A percentile compares a stretch with the other conserved stretches of the same genome.
Conservation (phyloP, 169 alveolate genomes). For the Babesia sp. region DNA sequence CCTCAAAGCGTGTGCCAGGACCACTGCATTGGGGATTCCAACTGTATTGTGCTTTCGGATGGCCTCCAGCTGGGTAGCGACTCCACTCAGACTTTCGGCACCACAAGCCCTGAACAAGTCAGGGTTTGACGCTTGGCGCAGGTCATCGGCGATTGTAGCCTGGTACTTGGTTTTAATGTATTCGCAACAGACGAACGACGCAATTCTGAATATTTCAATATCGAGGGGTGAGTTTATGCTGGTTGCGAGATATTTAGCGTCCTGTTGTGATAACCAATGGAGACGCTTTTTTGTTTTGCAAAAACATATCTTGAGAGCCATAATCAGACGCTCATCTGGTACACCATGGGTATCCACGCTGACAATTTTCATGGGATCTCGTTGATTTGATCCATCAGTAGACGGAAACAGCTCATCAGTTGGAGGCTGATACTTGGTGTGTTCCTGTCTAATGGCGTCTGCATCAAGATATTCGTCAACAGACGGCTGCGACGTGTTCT, state of each 20-base stretch:
- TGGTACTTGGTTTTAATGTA: conserved; percentile 16
- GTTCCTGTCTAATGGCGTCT: conserved; percentile 10
- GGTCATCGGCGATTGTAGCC: conserved; percentile 41
- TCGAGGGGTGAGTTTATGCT: conserved; percentile 64
- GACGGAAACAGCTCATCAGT: neutral
- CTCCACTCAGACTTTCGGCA: neutral
- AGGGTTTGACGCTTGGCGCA: neutral
- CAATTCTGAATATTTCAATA: conserved; percentile 53
- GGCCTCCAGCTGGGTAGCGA: neutral
- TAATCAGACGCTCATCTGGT: conserved; percentile 39
- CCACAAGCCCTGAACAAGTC: neutral
- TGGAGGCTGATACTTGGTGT: neutral
- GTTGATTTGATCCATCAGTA: neutral
- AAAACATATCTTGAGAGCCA: conserved; percentile 42
- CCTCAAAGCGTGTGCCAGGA: conserved; percentile 49
- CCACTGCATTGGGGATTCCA: conserved; percentile 26
- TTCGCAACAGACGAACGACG: conserved; percentile 39
- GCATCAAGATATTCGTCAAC: conserved; percentile 1
- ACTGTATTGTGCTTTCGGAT: neutral
- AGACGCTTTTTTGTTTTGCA: conserved; percentile 55
- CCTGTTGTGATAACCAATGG: conserved; percentile 49
- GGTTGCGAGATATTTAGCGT: conserved; percentile 22
- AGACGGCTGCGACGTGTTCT: neutral
- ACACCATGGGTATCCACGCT: conserved; percentile 33
- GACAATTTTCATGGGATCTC: conserved; percentile 6